Evolutionary conservation across 2,329 filamentous ascomycete genomes (phyloP).

Genomic region (Phaeomoniella chlamydospora): DNA sequence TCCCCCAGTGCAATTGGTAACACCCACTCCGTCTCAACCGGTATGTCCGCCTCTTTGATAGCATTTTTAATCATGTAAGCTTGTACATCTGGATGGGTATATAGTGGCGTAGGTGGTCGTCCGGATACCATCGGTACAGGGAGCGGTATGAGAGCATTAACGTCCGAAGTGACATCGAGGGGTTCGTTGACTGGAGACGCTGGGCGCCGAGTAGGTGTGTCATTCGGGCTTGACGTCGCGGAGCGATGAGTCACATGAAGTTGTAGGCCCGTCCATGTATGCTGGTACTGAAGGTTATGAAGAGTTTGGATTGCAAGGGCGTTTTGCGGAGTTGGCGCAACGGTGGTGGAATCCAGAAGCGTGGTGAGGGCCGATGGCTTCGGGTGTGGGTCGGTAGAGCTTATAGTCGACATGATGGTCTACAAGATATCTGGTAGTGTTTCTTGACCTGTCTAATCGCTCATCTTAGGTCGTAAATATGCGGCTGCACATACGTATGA

Average conservation of each 20-base stretch:
- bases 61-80: conserved; percentile 40
- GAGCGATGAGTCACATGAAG: conserved; percentile 23
- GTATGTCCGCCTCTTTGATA: conserved; percentile 30
- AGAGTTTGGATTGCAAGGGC: conserved; percentile 43
- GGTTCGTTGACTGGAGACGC: conserved; percentile 5
- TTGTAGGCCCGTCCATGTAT: conserved; percentile 43
- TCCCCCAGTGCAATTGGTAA: conserved; percentile 44
- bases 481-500: too few species aligned
- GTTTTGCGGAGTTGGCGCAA: conserved; percentile 13
- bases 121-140: conserved; percentile 40
- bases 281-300: conserved; percentile 50
- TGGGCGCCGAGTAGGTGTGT: conserved; percentile 3
- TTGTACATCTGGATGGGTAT: conserved; percentile 52
- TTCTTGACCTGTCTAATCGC: too few species aligned
- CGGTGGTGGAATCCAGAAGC: conserved; percentile 19
- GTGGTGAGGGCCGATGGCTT: conserved; percentile 23
- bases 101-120: conserved; percentile 44
- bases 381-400: conserved; percentile 3
- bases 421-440: conserved; percentile 1
- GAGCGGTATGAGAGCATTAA: conserved; percentile 1
- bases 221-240: conserved; percentile 1
- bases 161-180: conserved; percentile 1
- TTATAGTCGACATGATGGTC: not conserved
- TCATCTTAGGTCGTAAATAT: too few species aligned
- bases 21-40: conserved; percentile 42